A percentile compares a stretch with the other conserved stretches of the same genome.
phyloP scores from a whole-genome alignment of 306 rosid species.

The Elaeagnus macrophylla region DNA sequence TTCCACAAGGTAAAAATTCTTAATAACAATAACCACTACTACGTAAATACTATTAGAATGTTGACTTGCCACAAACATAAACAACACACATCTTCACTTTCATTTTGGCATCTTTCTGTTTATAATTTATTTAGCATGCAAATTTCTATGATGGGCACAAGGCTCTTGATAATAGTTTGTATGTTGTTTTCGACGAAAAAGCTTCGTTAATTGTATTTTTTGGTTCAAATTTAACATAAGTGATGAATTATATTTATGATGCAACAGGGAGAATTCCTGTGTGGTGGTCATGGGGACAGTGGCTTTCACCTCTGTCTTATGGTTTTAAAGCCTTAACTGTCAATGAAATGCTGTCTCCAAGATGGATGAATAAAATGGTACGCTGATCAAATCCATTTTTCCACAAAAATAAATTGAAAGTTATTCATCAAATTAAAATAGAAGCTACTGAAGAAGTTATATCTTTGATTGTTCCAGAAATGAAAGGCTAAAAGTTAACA shows the following conservation, averaged over 20 bases:
- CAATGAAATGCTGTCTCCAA: constrained; percentile 45
- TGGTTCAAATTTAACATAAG: constrained; percentile 1
- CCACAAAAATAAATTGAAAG: not conserved
- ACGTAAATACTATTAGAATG: not conserved
- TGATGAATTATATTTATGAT: constrained; percentile 40
- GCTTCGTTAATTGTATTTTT: not conserved
- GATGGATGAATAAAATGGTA: constrained; percentile 41
- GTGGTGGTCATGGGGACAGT: constrained; percentile 32
- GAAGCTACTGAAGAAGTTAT: not conserved
- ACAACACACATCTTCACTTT: too few species aligned
- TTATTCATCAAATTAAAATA: not conserved
- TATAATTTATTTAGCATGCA: too few species aligned
- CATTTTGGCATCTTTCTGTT: too few species aligned
- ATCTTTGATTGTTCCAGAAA: not conserved
- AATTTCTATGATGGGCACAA: too few species aligned
- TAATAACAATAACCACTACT: not conserved
- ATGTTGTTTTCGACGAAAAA: not conserved
- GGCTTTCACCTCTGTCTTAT: constrained; percentile 50
- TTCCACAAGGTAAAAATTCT: constrained; percentile 36
- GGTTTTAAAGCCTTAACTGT: constrained; percentile 42
- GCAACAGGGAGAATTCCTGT: constrained; percentile 11
- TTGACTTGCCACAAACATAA: not conserved
- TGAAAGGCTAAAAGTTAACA: not conserved
- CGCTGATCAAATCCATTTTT: not conserved
- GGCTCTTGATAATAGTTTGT: too few species aligned